A percentile compares a stretch with the other conserved stretches of the same genome.
Conservation (phyloP, 1,284 basidiomycete genomes). For the Stygiomarasmius scandens region DNA sequence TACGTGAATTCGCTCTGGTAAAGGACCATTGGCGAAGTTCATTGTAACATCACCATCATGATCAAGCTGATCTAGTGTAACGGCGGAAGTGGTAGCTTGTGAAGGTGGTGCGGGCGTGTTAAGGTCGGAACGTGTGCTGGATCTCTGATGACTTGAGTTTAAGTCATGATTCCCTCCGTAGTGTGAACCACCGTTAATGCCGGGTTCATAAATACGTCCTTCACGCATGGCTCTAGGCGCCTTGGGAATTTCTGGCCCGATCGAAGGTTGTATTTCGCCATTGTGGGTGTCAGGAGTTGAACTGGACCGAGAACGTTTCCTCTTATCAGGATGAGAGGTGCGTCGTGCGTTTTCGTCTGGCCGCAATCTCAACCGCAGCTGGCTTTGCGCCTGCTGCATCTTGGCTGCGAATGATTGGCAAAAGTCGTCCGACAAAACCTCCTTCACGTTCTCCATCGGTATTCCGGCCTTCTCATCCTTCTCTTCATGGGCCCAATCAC, state of each 20-base stretch:
- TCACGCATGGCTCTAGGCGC: not conserved
- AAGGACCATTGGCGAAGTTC: too few species aligned
- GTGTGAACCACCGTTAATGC: not conserved
- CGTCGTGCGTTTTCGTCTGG: not conserved
- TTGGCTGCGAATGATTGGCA: constrained; percentile 22
- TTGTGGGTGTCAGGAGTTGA: not conserved
- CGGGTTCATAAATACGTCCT: too few species aligned
- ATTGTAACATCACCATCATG: not conserved
- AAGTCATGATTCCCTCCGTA: not conserved
- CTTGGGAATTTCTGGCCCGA: not conserved
- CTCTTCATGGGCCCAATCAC: not conserved
- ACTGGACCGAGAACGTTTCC: not conserved
- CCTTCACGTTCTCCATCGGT: constrained; percentile 14
- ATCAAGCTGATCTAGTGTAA: not conserved
- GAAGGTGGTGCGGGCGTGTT: not conserved
- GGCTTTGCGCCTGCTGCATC: constrained; percentile 16
- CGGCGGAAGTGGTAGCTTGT: not conserved
- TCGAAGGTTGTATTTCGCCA: not conserved
- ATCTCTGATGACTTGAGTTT: not conserved
- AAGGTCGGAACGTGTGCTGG: not conserved
- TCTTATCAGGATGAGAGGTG: not conserved
- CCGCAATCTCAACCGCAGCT: constrained; percentile 10
- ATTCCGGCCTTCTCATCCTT: not conserved
- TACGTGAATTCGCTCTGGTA: not conserved
- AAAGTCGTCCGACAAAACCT: constrained; percentile 22